Conservation (phyloP, 225 moss, liverwort and hornwort genomes). For the Bryoerythrophyllum caledonicum region DNA sequence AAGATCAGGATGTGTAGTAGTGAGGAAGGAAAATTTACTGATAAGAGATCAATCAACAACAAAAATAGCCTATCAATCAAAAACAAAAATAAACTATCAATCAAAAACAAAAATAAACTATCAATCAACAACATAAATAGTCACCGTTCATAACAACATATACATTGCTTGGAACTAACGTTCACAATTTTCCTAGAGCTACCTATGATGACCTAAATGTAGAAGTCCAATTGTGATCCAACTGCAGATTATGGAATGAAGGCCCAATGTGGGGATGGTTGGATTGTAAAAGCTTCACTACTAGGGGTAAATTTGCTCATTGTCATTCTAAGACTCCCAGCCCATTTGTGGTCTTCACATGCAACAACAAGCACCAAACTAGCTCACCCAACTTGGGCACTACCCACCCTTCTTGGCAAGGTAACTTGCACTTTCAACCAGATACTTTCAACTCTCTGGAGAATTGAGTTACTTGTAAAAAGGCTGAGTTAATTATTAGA, state of each 20-base stretch:
- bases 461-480: too few species aligned
- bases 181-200: too few species aligned
- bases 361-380: constrained; percentile 75
- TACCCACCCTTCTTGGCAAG: constrained; percentile 71
- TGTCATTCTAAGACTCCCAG: constrained; percentile 60
- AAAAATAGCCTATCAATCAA: too few species aligned
- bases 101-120: too few species aligned
- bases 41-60: too few species aligned
- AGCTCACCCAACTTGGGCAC: constrained; percentile 84
- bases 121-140: too few species aligned
- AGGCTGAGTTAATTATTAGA: too few species aligned
- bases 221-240: neutral
- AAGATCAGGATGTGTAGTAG: too few species aligned
- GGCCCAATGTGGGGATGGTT: constrained; percentile 70
- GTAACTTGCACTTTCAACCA: constrained; percentile 29
- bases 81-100: too few species aligned
- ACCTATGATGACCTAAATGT: neutral
- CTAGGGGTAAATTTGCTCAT: constrained; percentile 64
- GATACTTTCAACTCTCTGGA: neutral
- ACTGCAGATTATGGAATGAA: constrained; percentile 82
- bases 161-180: too few species aligned
- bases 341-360: constrained; percentile 88
- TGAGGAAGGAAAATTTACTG: too few species aligned
- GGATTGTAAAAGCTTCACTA: constrained; percentile 72
- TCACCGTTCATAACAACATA: too few species aligned